Evolutionary conservation across 2,329 filamentous ascomycete genomes (phyloP).

Genomic region (Trichocomaceae sp.): DNA sequence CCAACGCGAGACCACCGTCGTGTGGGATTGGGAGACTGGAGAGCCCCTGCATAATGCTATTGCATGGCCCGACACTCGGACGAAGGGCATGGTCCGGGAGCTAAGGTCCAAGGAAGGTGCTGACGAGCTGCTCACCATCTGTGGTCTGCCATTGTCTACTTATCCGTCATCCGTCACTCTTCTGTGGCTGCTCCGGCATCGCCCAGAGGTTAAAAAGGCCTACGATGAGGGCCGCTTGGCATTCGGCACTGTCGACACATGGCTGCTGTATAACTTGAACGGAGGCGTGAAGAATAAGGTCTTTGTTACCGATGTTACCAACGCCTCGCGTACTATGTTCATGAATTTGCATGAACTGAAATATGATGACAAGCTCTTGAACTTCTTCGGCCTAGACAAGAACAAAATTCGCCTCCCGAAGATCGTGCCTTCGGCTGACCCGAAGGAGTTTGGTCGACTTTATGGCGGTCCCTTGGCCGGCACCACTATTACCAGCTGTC

Average conservation of each 20-base stretch:
- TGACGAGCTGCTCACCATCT: slow-evolving; percentile 62
- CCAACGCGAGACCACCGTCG: slow-evolving; percentile 79
- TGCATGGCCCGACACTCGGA: slow-evolving; percentile 85
- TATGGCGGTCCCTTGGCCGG: slow-evolving; percentile 61
- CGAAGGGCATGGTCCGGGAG: slow-evolving; percentile 67
- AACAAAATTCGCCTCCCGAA: slow-evolving; percentile 69
- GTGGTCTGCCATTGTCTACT: slow-evolving; percentile 77
- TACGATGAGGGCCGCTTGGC: slow-evolving; percentile 70
- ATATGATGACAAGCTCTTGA: slow-evolving; percentile 69
- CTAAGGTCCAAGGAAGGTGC: slow-evolving; percentile 62
- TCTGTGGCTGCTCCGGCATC: slow-evolving; percentile 71
- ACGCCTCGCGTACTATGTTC: slow-evolving; percentile 89
- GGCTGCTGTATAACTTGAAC: slow-evolving; percentile 77
- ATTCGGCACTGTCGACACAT: slow-evolving; percentile 83
- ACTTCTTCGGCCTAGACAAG: slow-evolving; percentile 71
- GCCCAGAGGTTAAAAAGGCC: slow-evolving; percentile 61
- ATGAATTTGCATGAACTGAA: slow-evolving; percentile 77
- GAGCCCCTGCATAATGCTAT: slow-evolving; percentile 77
- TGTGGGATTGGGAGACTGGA: slow-evolving; percentile 77
- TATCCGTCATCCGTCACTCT: slow-evolving; percentile 84
- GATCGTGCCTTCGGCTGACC: slow-evolving; percentile 74
- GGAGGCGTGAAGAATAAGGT: slow-evolving; percentile 61
- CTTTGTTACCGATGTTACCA: slow-evolving; percentile 79
- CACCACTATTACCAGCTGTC: slow-evolving; percentile 69
- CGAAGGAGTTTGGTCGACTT: slow-evolving; percentile 64